phyloP scores from a whole-genome alignment of 2,329 filamentous ascomycete genomes.

The Aspergillus felis region DNA sequence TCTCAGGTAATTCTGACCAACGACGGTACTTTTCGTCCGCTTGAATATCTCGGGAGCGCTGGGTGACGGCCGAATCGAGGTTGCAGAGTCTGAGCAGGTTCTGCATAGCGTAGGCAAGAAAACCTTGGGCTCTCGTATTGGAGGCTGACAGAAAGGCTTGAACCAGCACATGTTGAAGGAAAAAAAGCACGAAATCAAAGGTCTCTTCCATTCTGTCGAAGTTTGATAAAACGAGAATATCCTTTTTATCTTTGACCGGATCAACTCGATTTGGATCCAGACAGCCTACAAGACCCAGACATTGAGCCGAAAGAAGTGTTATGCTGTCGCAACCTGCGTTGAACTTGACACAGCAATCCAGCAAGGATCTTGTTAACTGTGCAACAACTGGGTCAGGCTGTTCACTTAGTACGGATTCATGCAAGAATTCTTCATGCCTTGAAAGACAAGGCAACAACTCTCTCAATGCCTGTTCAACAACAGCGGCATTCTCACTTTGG shows the following conservation, averaged over 20 bases:
- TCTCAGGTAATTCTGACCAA: slow-evolving; percentile 75
- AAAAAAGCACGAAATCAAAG: slow-evolving; percentile 77
- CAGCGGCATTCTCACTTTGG: slow-evolving; percentile 76
- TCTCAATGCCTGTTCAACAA: slow-evolving; percentile 74
- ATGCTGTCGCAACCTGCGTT: slow-evolving; percentile 65
- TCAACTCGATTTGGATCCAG: slow-evolving; percentile 89
- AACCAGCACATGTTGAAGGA: slow-evolving; percentile 82
- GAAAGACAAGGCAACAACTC: slow-evolving; percentile 74
- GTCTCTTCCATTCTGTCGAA: slow-evolving; percentile 75
- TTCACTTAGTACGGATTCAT: slow-evolving; percentile 75
- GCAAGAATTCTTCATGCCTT: slow-evolving; percentile 70
- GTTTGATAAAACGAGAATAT: slow-evolving; percentile 84
- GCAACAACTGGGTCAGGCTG: slow-evolving; percentile 74
- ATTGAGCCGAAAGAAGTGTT: slow-evolving; percentile 69
- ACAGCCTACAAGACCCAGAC: slow-evolving; percentile 84
- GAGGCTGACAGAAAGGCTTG: slow-evolving; percentile 88
- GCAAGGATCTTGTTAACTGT: slow-evolving; percentile 67
- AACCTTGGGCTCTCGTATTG: slow-evolving; percentile 82
- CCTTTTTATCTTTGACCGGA: slow-evolving; percentile 68
- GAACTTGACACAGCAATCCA: slow-evolving; percentile 83
- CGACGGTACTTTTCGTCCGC: slow-evolving; percentile 62
- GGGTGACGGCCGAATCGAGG: slow-evolving; percentile 57
- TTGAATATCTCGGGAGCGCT: slow-evolving; percentile 52
- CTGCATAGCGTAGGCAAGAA: slow-evolving; percentile 92
- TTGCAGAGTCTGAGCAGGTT: slow-evolving; percentile 76